A percentile compares a stretch with the other conserved stretches of the same genome.
phyloP scores from a whole-genome alignment of 345 rosid genomes.

The Aquilaria yunnanensis region DNA sequence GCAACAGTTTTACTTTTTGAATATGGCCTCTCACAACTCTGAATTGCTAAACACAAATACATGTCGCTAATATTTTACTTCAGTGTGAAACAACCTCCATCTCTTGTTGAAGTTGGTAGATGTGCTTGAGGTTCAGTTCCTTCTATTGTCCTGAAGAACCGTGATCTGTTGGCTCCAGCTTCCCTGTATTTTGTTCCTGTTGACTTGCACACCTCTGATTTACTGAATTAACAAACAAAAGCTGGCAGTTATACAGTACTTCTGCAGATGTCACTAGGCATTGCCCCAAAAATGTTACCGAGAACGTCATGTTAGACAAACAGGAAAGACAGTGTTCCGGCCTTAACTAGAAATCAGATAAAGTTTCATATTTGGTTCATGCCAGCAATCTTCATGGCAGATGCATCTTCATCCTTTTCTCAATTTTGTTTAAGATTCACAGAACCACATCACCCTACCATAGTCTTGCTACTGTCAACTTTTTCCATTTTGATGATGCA shows the following conservation, averaged over 20 bases:
- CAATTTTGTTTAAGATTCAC: too few relatives aligned
- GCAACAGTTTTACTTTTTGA: conserved; percentile 1
- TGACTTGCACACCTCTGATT: conserved; percentile 16
- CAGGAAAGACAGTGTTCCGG: too few relatives aligned
- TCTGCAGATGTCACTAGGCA: too few relatives aligned
- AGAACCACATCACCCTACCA: too few relatives aligned
- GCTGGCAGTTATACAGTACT: conserved; percentile 5
- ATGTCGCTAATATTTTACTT: conserved; percentile 19
- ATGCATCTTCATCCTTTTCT: too few relatives aligned
- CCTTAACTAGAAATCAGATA: too few relatives aligned
- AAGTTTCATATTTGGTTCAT: too few relatives aligned
- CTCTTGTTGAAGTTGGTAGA: conserved; percentile 21
- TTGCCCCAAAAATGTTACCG: too few relatives aligned
- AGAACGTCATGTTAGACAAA: too few relatives aligned
- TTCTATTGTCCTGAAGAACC: conserved; percentile 28
- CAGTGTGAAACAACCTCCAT: conserved; percentile 22
- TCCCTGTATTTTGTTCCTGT: conserved; percentile 26
- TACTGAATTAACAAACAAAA: conserved; percentile 21
- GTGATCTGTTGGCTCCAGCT: conserved; percentile 30
- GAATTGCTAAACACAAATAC: conserved; percentile 16
- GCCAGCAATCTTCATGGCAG: too few relatives aligned
- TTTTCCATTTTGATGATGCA: too few relatives aligned
- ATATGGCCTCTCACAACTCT: conserved; percentile 16
- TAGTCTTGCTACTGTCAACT: too few relatives aligned
- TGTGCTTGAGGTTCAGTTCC: conserved; percentile 21